Base-by-base conservation (phyloP, 257 asterid species). In the Nicotiana tomentosiformis region DNA sequence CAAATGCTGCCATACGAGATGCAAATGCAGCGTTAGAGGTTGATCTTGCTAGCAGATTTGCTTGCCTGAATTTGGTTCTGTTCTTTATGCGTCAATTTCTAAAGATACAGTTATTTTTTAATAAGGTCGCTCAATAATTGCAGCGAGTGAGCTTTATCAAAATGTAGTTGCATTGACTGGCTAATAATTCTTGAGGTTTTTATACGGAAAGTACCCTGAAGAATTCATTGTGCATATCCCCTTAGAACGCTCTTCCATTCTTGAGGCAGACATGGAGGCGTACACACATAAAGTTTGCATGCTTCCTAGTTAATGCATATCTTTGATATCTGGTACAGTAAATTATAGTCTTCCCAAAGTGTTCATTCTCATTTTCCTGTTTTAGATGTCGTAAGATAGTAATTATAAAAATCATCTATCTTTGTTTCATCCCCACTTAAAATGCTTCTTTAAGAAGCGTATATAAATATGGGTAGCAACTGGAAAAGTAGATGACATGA, bases 11-110 rank as follows among this genome's bases (percentile, higher is more conserved):
- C 72, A 91, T 94, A 78, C 90, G 97, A 79, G 99, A 95, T 89
- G 97, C 99, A 66, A 89, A 81, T 78, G 99, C 98, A n/a, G 99
- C 98, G 39, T 88, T 95, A 78, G 93, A 95, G 99, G 99, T 95
- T 64, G 61, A 60, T 30, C 55, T 79, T 81, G 55, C 62, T 76
- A 43, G 1, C 67, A 74, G 61, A 76, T 69, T 78, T 80, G 43
- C 10, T 55, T 43, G 18, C 60, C 16, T 26, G 56, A 69, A n/a
- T 39, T 69, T 37, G 56, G 10, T 51, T 67, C 58, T 20, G 37
- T 72, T 15, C 20, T 72, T 29, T 46, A 20, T 43, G 5, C 4
- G 10, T 57, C 26, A 57, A 55, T 72, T 72, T 46, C 58, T 72
- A 72, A 12, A 20, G 1, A 46, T 46, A 6, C 15, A 12, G 49